These are phyloP conservation scores for Margaritispora aquatica DNA, from an alignment of 495 filamentous ascomycete genomes.

Conservation along the genomic window DNA sequence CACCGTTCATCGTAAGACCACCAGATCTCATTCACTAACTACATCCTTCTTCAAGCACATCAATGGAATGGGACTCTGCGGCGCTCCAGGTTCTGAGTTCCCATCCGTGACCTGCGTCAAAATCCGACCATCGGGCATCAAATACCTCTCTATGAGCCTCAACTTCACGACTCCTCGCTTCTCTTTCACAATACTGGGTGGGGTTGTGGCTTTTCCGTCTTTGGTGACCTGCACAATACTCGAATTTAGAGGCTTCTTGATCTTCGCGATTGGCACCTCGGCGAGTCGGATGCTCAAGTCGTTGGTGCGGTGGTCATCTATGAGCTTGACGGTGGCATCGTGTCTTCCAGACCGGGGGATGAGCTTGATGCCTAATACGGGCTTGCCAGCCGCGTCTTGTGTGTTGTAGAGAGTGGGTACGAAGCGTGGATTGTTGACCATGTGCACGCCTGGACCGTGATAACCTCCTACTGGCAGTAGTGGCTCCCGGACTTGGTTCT, in stretches of 20 bases:
- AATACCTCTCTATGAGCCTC: background rate
- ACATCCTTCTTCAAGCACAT: background rate
- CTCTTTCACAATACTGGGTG: background rate
- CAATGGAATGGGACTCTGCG: background rate
- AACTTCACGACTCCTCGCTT: background rate
- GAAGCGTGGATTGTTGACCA: constrained; percentile 1
- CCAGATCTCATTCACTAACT: background rate
- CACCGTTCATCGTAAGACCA: background rate
- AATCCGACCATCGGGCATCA: background rate
- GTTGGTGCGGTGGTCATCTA: background rate
- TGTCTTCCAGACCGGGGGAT: background rate
- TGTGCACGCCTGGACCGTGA: background rate
- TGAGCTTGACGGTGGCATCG: background rate
- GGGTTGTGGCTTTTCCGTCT: background rate
- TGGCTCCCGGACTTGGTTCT: background rate
- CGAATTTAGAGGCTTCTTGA: background rate
- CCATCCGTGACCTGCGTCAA: background rate
- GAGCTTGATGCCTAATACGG: background rate
- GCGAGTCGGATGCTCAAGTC: background rate
- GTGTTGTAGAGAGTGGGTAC: constrained; percentile 1
- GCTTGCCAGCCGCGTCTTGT: background rate
- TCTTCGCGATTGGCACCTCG: background rate
- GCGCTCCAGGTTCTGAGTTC: background rate
- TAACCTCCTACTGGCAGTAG: background rate
- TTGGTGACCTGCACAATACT: background rate